Evolutionary conservation across 1,284 basidiomycete genomes (phyloP).

Genomic region (Ustilago esculenta): DNA sequence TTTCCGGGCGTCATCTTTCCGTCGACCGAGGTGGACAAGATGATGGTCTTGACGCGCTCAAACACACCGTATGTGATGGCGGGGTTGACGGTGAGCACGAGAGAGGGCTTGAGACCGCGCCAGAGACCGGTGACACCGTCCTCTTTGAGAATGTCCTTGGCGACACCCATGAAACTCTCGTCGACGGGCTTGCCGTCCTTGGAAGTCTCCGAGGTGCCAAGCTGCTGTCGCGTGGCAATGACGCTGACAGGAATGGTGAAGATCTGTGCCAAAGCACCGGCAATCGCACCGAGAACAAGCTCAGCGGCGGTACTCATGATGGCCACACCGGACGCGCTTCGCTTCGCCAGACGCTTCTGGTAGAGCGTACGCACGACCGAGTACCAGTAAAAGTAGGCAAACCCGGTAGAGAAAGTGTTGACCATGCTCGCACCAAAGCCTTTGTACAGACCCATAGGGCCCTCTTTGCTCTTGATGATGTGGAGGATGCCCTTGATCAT

Average conservation of each 20-base stretch:
- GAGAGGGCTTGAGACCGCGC: constrained; percentile 89
- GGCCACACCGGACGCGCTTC: constrained; percentile 35
- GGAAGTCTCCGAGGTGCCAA: constrained; percentile 39
- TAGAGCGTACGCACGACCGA: constrained; percentile 86
- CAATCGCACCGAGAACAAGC: constrained; percentile 86
- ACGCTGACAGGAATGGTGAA: constrained; percentile 98
- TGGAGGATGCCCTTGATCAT: constrained; percentile 61
- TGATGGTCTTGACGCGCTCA: constrained; percentile 79
- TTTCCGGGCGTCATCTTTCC: constrained; percentile 80
- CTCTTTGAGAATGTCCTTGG: constrained; percentile 86
- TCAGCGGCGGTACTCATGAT: constrained; percentile 60
- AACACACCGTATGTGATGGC: constrained; percentile 98
- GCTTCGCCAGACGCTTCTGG: constrained; percentile 56
- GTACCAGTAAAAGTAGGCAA: constrained; percentile 99
- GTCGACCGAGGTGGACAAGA: constrained; percentile 71
- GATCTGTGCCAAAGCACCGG: constrained; percentile 93
- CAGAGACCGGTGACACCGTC: constrained; percentile 91
- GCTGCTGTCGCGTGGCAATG: constrained; percentile 95
- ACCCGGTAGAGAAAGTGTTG: constrained; percentile 94
- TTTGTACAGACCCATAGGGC: constrained; percentile 79
- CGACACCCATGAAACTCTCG: constrained; percentile 76
- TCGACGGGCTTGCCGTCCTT: constrained; percentile 67
- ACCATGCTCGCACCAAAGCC: constrained; percentile 98
- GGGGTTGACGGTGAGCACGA: constrained; percentile 92
- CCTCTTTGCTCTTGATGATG: constrained; percentile 60